Conservation (phyloP, 345 rosid genomes). For the Schrenkiella parvula region DNA sequence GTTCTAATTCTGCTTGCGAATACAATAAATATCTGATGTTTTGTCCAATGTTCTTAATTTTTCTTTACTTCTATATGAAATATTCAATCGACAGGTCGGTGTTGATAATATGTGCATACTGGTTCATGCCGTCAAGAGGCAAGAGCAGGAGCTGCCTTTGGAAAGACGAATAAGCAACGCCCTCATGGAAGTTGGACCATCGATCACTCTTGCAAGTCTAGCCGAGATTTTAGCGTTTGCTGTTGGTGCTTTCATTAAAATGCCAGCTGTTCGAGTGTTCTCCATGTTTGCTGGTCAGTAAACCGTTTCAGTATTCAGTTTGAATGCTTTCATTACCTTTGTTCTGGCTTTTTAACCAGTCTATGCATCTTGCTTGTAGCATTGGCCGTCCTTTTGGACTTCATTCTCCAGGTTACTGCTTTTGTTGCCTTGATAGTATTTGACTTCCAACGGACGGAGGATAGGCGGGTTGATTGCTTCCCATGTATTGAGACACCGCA, state of each 20-base stretch:
- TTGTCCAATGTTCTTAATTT: neutral
- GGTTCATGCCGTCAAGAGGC: conserved; percentile 95
- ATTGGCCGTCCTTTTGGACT: conserved; percentile 91
- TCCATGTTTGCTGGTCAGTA: conserved; percentile 95
- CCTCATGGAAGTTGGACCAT: conserved; percentile 98
- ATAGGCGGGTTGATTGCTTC: conserved; percentile 80
- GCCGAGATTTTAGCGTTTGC: conserved; percentile 95
- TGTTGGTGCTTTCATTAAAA: conserved; percentile 87
- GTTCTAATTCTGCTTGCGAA: neutral
- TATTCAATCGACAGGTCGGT: conserved; percentile 60
- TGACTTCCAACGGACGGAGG: conserved; percentile 76
- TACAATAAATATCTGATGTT: neutral
- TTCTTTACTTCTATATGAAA: neutral
- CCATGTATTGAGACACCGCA: conserved; percentile 66
- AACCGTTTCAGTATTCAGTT: neutral
- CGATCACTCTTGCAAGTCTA: conserved; percentile 95
- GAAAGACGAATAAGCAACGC: conserved; percentile 90
- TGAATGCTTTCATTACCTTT: neutral
- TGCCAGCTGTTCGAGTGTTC: conserved; percentile 98
- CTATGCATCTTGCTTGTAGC: conserved; percentile 56
- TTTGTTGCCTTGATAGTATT: conserved; percentile 92
- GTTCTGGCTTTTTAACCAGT: conserved; percentile 2
- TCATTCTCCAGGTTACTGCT: conserved; percentile 94
- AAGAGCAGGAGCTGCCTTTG: conserved; percentile 68
- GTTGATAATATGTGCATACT: conserved; percentile 98